Percentiles rank a stretch among this genome's conserved stretches.
Evolutionary conservation across 345 rosid genomes (phyloP).

Genomic region (Triadica sebifera): DNA sequence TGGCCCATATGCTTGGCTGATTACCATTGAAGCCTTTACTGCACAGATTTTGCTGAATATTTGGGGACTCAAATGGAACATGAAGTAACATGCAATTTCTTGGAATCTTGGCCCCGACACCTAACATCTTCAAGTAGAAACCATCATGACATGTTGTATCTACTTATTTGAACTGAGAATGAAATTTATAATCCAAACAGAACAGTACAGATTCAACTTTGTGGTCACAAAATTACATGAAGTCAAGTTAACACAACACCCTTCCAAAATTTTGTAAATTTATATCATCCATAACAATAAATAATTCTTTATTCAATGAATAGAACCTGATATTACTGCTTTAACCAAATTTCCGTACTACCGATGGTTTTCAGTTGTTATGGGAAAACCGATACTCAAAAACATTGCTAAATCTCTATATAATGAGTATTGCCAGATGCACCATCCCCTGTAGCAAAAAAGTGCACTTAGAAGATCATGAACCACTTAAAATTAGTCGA

Average conservation of each 20-base stretch:
- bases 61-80: slow-evolving; percentile 52
- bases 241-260: background rate
- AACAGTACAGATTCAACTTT: background rate
- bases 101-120: slow-evolving; percentile 82
- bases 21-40: slow-evolving; percentile 71
- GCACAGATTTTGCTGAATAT: slow-evolving; percentile 46
- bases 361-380: background rate
- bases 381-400: background rate
- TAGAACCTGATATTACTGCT: background rate
- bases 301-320: background rate
- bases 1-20: slow-evolving; percentile 75
- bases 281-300: background rate
- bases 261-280: background rate
- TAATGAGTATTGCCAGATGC: background rate
- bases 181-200: background rate
- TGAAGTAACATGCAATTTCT: slow-evolving; percentile 66
- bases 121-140: slow-evolving; percentile 42
- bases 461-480: background rate
- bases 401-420: background rate
- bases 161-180: slow-evolving; percentile 5
- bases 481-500: slow-evolving; percentile 11
- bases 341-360: background rate
- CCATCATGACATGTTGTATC: slow-evolving; percentile 14
- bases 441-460: background rate
- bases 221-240: background rate